A percentile compares a stretch with the other conserved stretches of the same genome.
These are phyloP conservation scores for Metarhizium anisopliae DNA, from an alignment of 2,329 filamentous ascomycete species.

Conservation along the genomic window DNA sequence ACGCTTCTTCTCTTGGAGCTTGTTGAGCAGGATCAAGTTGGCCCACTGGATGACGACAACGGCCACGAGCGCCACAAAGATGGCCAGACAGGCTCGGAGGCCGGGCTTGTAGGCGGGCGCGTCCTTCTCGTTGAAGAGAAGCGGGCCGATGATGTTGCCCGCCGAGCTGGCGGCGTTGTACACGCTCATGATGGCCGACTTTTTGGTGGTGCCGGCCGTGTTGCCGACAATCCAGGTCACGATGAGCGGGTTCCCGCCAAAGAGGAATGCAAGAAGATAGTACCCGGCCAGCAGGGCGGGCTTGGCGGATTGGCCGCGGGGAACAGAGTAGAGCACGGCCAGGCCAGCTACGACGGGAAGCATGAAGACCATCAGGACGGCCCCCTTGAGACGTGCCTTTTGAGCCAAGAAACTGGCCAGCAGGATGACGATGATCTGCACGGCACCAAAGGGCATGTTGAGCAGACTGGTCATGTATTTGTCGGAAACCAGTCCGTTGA, in stretches of 20 bases:
- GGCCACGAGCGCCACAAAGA: conserved; percentile 43
- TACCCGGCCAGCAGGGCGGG: conserved; percentile 46
- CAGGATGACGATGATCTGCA: conserved; percentile 53
- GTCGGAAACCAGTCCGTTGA: conserved; percentile 51
- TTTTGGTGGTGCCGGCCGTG: conserved; percentile 59
- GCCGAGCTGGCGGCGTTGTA: conserved; percentile 54
- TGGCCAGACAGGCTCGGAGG: conserved; percentile 43
- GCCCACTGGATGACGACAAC: conserved; percentile 44
- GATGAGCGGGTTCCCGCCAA: conserved; percentile 55
- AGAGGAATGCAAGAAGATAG: conserved; percentile 58
- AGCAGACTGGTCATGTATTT: conserved; percentile 49
- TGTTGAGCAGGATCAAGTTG: conserved; percentile 49
- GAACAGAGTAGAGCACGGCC: conserved; percentile 46
- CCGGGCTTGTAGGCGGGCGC: conserved; percentile 51
- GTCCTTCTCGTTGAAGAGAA: conserved; percentile 50
- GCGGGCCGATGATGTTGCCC: conserved; percentile 59
- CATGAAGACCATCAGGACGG: conserved; percentile 42
- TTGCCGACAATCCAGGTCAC: conserved; percentile 63
- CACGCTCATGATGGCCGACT: conserved; percentile 52
- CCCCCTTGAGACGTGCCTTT: conserved; percentile 46
- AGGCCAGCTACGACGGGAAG: conserved; percentile 51
- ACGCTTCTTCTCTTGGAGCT: conserved; percentile 42
- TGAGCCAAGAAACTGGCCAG: conserved; percentile 49
- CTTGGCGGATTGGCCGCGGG: conserved; percentile 29
- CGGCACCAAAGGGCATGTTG: conserved; percentile 57